Evolutionary conservation across 116 monocot genomes (phyloP).

Genomic region (Dioscorea cayenensis): DNA sequence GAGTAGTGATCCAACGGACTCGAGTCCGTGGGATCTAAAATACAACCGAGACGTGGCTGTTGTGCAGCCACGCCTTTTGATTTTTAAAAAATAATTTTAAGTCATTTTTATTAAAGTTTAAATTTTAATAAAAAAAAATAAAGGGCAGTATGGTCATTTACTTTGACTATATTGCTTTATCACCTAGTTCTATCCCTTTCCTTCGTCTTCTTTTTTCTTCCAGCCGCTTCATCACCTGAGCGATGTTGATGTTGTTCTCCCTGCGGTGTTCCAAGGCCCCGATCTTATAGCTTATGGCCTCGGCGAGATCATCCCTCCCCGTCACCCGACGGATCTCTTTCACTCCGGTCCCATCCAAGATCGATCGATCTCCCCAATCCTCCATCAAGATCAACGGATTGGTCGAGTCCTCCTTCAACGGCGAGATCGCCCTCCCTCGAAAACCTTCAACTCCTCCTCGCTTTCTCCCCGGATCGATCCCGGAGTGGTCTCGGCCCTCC

Average conservation of each 20-base stretch:
- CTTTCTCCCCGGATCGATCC: slow-evolving; percentile 73
- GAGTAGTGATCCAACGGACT: too few species aligned
- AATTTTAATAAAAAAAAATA: too few species aligned
- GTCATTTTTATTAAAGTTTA: too few species aligned
- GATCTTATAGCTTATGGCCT: slow-evolving; percentile 23
- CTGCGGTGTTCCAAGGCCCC: slow-evolving; percentile 5
- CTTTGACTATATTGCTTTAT: too few species aligned
- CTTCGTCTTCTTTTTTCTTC: too few species aligned
- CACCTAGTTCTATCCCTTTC: too few species aligned
- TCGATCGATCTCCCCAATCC: background rate
- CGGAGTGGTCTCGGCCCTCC: slow-evolving; percentile 48
- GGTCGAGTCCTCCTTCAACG: background rate
- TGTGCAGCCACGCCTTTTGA: too few species aligned
- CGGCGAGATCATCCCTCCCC: slow-evolving; percentile 2
- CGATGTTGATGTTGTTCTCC: slow-evolving; percentile 14
- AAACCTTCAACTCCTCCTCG: slow-evolving; percentile 59
- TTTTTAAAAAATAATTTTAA: too few species aligned
- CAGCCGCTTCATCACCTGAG: background rate
- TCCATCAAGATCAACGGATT: background rate
- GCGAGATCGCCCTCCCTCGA: slow-evolving; percentile 33
- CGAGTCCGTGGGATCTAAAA: too few species aligned
- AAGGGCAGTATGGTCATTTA: too few species aligned
- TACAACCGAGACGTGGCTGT: too few species aligned
- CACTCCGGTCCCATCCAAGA: background rate
- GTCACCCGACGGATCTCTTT: background rate